Conservation (phyloP, 106 monocot genomes). For the Cymbidium sinense region DNA sequence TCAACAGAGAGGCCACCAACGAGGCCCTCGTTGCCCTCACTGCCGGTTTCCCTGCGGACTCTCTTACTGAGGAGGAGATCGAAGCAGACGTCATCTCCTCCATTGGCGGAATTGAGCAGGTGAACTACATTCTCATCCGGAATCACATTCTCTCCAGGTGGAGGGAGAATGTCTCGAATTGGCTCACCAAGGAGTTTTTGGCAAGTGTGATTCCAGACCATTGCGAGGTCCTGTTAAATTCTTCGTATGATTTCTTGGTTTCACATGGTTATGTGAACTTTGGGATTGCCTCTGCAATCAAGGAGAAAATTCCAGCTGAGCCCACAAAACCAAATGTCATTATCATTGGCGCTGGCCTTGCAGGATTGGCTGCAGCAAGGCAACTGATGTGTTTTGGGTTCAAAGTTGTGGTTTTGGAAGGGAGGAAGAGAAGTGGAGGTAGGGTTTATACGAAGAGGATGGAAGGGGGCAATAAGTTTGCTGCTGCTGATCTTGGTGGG, state of each 20-base stretch:
- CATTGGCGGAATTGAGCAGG: conserved; percentile 95
- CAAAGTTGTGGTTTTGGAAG: conserved; percentile 74
- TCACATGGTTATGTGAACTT: conserved; percentile 85
- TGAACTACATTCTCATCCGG: conserved; percentile 49
- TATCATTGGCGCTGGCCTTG: conserved; percentile 75
- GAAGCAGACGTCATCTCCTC: conserved; percentile 79
- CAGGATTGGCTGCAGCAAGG: conserved; percentile 76
- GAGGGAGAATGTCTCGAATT: conserved; percentile 17
- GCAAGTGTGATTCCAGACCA: conserved; percentile 39
- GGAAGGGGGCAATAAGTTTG: conserved; percentile 53
- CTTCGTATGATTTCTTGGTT: conserved; percentile 63
- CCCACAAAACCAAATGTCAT: conserved; percentile 42
- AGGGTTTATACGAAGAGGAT: conserved; percentile 88
- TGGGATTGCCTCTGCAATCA: conserved; percentile 64
- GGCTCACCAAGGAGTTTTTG: conserved; percentile 26
- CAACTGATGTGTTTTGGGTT: conserved; percentile 81
- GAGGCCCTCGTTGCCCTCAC: conserved; percentile 93
- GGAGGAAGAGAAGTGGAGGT: conserved; percentile 84
- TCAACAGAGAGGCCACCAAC: conserved; percentile 86
- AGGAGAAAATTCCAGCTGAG: conserved; percentile 51
- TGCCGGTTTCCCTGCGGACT: conserved; percentile 93
- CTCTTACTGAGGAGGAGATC: conserved; percentile 93
- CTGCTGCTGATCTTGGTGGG: conserved; percentile 80
- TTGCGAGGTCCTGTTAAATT: conserved; percentile 47
- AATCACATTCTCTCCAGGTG: conserved; percentile 23